Conservation (phyloP, 768 basidiomycete species). For the Mycena kentingensis region DNA sequence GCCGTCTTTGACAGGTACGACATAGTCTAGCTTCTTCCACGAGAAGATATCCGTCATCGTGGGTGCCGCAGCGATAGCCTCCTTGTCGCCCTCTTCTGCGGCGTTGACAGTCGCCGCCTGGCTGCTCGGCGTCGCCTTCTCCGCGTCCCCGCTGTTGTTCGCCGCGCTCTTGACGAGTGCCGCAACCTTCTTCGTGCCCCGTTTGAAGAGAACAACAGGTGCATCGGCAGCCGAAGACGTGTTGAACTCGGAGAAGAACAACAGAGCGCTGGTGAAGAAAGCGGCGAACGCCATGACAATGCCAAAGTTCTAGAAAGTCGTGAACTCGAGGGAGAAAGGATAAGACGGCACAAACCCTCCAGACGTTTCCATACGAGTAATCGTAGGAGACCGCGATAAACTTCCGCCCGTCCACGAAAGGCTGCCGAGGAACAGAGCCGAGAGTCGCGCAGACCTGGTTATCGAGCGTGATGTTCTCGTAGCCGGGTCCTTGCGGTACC, state of each 20-base stretch:
- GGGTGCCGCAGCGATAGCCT: slow-evolving; percentile 33
- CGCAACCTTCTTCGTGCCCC: slow-evolving; percentile 40
- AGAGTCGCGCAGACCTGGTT: slow-evolving; percentile 81
- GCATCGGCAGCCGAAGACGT: slow-evolving; percentile 40
- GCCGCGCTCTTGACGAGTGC: slow-evolving; percentile 7
- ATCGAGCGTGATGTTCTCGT: slow-evolving; percentile 50
- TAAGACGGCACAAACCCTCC: slow-evolving; percentile 39
- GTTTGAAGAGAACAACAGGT: slow-evolving; percentile 65
- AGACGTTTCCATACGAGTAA: slow-evolving; percentile 41
- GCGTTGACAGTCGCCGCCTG: slow-evolving; percentile 16
- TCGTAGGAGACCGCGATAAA: slow-evolving; percentile 56
- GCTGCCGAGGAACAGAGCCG: slow-evolving; percentile 63
- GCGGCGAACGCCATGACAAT: slow-evolving; percentile 67
- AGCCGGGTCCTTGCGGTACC: slow-evolving; percentile 64
- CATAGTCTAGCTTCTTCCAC: slow-evolving; percentile 74
- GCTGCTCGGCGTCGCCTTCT: slow-evolving; percentile 25
- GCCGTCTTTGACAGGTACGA: slow-evolving; percentile 54
- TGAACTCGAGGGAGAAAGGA: background rate
- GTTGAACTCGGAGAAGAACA: slow-evolving; percentile 61
- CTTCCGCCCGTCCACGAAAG: slow-evolving; percentile 58
- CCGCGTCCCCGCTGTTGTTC: slow-evolving; percentile 25
- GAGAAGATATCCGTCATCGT: slow-evolving; percentile 69
- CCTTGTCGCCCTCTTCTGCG: slow-evolving; percentile 35
- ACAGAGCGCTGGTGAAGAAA: slow-evolving; percentile 53
- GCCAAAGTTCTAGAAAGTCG: slow-evolving; percentile 58